Evolutionary conservation across 768 basidiomycete genomes (phyloP), one percentile per base, ranked within the genome.

Genomic region (Lactarius trivialis): DNA sequence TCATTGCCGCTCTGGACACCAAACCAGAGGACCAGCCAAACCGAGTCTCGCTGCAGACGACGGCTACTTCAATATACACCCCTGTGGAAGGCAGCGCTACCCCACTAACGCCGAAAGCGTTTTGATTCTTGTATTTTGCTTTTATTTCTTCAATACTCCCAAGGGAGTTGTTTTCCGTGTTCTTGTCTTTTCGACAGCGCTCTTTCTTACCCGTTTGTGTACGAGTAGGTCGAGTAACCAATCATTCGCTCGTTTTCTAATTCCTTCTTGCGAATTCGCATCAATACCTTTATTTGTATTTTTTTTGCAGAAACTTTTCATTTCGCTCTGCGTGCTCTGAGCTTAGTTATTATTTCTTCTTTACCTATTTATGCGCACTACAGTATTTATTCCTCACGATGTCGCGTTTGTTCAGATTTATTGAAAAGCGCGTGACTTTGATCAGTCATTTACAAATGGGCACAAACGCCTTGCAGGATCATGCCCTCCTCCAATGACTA

Each of bases 1-100:
- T 67, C 33, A 52, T 67, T 51, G 67, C 67, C 9, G 67, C 65
- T 37, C 50, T 67, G 26, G 52, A 60, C 56, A 30, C 19, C 28
- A 15, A 55, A 24, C 11, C 55, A 21, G 56, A 65, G 36, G 49
- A 55, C 4, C 43, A n/a, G 12, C 7, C 5, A 7, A 24, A 9
- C 24, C 56, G 67, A 28, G 19, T 21, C 14, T 66, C 65, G 15
- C 32, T 60, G 21, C 51, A 55, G 26, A 49, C 66, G 26, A 48
- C 30, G 19, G 7, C 24, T n/a, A 49, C 37, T 49, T 63, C 67
- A 7, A 3, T 39, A 41, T 65, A 61, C 43, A 1, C 50, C 17
- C 50, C 21, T 19, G 28, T 50, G n/a, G 64, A 62, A 41, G 17
- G 21, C 33, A 28, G 8, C 14, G 11, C 21, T 53, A 5, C 24